A percentile compares a stretch with the other conserved stretches of the same genome.
Evolutionary conservation across 2,329 filamentous ascomycete genomes (phyloP).

Genomic region (Calonectria henricotiae): DNA sequence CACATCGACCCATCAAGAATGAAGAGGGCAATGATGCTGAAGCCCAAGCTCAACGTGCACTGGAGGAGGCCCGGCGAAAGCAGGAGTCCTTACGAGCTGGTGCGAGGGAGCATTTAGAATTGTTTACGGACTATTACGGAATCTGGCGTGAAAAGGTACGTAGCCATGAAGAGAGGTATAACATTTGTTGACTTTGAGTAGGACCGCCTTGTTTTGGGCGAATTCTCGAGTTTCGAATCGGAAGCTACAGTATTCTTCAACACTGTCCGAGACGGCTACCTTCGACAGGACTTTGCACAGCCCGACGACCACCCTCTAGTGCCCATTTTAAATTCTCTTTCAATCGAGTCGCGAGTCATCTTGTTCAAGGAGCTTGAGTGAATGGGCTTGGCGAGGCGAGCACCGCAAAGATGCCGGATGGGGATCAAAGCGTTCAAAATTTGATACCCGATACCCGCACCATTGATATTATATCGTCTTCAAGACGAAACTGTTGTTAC

Average conservation of each 20-base stretch:
- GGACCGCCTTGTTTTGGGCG: constrained; percentile 4
- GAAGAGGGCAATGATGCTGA: background rate
- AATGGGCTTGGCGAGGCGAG: background rate
- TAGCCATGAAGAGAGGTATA: background rate
- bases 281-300: constrained; percentile 11
- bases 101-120: constrained; percentile 4
- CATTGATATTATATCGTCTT: background rate
- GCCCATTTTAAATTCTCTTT: constrained; percentile 19
- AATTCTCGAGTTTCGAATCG: constrained; percentile 10
- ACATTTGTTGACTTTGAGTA: background rate
- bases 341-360: background rate
- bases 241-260: constrained; percentile 8
- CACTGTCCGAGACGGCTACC: constrained; percentile 15
- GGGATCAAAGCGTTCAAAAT: background rate
- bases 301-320: constrained; percentile 11
- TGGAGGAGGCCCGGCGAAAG: constrained; percentile 7
- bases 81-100: constrained; percentile 7
- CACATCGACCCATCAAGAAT: background rate
- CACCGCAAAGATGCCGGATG: background rate
- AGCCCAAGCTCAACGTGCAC: background rate
- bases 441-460: background rate
- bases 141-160: constrained; percentile 20
- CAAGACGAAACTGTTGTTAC: constrained; percentile 6
- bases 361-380: constrained; percentile 21
- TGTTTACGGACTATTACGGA: constrained; percentile 8